phyloP scores from a whole-genome alignment of 306 rosid genomes.

The Quercus alba region DNA sequence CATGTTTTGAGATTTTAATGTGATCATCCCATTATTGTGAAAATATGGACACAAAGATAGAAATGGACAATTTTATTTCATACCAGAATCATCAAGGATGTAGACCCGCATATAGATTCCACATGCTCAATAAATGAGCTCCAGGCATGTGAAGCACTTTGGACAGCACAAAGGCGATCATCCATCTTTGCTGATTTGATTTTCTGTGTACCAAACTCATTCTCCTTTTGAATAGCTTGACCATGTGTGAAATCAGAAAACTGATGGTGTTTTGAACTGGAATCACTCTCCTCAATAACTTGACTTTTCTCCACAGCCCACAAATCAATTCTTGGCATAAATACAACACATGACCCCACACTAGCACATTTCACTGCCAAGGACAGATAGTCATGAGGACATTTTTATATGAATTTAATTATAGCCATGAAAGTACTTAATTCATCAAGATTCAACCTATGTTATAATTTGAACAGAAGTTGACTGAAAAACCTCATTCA shows the following conservation, averaged over 20 bases:
- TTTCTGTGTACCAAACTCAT: constrained; percentile 29
- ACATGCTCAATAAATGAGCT: constrained; percentile 82
- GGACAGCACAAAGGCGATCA: constrained; percentile 24
- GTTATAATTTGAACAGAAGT: not conserved
- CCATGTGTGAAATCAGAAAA: constrained; percentile 23
- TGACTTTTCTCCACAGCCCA: constrained; percentile 70
- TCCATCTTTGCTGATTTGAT: constrained; percentile 32
- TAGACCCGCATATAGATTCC: constrained; percentile 65
- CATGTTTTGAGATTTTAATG: too few species aligned
- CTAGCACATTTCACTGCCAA: constrained; percentile 82
- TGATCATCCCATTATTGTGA: too few species aligned
- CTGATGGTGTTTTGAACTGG: constrained; percentile 31
- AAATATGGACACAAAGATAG: too few species aligned
- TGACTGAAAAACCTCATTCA: not conserved
- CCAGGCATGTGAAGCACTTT: constrained; percentile 72
- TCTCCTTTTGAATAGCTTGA: constrained; percentile 37
- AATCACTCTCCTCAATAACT: constrained; percentile 43
- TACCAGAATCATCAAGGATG: constrained; percentile 88
- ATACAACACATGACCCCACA: constrained; percentile 53
- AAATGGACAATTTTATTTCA: not conserved
- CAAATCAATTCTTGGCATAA: constrained; percentile 93
- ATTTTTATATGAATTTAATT: not conserved
- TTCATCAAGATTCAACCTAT: not conserved
- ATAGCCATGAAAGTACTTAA: not conserved
- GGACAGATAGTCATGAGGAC: constrained; percentile 21